A percentile compares a stretch with the other conserved stretches of the same genome.
Evolutionary conservation across 1,139 yeast genomes (phyloP).

Genomic region (Yamadazyma buinensis): DNA sequence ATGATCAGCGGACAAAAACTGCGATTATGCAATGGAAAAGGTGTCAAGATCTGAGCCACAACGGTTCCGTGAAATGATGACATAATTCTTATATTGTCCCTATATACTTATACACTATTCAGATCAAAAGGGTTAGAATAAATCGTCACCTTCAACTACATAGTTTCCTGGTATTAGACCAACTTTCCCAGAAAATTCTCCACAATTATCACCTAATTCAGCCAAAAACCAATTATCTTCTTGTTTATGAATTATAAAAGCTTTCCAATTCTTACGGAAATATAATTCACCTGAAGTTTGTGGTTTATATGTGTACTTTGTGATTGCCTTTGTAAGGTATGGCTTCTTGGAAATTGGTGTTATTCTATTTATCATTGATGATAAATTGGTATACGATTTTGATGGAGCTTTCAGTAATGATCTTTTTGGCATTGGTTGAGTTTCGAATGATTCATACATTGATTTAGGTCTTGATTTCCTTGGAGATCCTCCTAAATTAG

Average conservation of each 20-base stretch:
- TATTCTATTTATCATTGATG: conserved; percentile 25
- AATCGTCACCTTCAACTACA: conserved; percentile 31
- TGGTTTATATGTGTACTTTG: conserved; percentile 70
- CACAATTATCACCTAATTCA: conserved; percentile 58
- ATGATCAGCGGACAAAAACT: not conserved
- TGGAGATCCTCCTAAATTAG: conserved; percentile 12
- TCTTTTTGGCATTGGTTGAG: conserved; percentile 11
- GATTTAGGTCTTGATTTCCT: conserved; percentile 36
- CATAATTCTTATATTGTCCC: too few species aligned
- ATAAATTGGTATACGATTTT: conserved; percentile 31
- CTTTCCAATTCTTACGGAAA: conserved; percentile 71
- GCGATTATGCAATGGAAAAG: not conserved
- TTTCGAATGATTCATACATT: conserved; percentile 23
- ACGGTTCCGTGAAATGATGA: not conserved
- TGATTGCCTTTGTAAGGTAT: conserved; percentile 58
- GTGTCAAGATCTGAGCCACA: not conserved
- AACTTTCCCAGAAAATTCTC: conserved; percentile 39
- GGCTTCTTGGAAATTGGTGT: conserved; percentile 44
- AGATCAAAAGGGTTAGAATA: conserved; percentile 13
- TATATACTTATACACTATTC: too few species aligned
- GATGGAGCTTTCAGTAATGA: conserved; percentile 27
- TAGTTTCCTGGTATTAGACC: conserved; percentile 88
- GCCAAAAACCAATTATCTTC: conserved; percentile 92
- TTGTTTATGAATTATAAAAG: conserved; percentile 68
- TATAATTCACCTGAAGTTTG: conserved; percentile 75